phyloP scores from a whole-genome alignment of 2,329 filamentous ascomycete genomes.

The Thyridium curvatum region DNA sequence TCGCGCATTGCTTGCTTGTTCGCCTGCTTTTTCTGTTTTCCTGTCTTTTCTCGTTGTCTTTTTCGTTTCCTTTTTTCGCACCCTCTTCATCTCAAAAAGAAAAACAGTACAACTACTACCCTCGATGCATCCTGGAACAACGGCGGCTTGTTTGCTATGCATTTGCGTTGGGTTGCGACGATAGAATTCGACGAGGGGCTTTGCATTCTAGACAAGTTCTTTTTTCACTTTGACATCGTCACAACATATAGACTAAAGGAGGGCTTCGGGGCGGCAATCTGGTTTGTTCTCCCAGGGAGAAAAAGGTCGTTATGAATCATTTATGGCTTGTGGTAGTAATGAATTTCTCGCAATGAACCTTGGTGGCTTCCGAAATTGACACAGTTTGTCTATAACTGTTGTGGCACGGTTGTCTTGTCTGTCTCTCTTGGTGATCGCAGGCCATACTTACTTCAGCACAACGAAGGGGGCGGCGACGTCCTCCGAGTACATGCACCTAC shows the following conservation, averaged over 20 bases:
- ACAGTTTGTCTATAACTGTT: too few relatives aligned
- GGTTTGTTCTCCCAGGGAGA: slow-evolving; percentile 2
- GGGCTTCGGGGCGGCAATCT: slow-evolving; percentile 10
- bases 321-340: too few relatives aligned
- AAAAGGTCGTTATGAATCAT: too few relatives aligned
- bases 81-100: slow-evolving; percentile 1
- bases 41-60: slow-evolving; percentile 11
- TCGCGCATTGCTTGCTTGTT: slow-evolving; percentile 14
- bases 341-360: too few relatives aligned
- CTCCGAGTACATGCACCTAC: too few relatives aligned
- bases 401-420: too few relatives aligned
- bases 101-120: slow-evolving; percentile 23
- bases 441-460: too few relatives aligned
- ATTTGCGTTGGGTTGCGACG: slow-evolving; percentile 22
- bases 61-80: slow-evolving; percentile 18
- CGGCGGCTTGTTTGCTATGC: slow-evolving; percentile 26
- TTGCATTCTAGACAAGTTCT: slow-evolving; percentile 20
- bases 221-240: slow-evolving; percentile 8
- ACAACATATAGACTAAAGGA: slow-evolving; percentile 14
- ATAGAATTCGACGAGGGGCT: slow-evolving; percentile 21
- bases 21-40: slow-evolving; percentile 15
- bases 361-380: too few relatives aligned
- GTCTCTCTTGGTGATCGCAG: too few relatives aligned
- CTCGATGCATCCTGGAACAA: slow-evolving; percentile 26
- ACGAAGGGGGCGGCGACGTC: too few relatives aligned